Base-by-base conservation (phyloP, 352 stramenopile species). In the Pythium coloratum region DNA sequence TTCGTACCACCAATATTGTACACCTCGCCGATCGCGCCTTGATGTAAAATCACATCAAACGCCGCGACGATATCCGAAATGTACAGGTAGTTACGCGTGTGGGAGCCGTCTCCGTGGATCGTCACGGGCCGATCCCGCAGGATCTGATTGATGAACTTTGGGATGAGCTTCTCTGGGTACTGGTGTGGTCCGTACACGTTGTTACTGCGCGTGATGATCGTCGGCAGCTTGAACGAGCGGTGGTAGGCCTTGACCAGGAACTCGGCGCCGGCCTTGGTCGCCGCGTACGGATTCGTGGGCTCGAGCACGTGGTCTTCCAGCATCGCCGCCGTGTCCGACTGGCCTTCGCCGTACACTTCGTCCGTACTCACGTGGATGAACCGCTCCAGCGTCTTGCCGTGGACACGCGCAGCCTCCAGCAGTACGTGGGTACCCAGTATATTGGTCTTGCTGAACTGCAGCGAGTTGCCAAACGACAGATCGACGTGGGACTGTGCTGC, bases 121-220 rank as follows among this genome's bases (percentile, higher is more conserved):
- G 97, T 99, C 54, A 99, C 77, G 6, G 88, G 76, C 57, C 81
- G 81, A 32, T 89, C 90, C 12, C 92, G 81, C 70, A 98, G 65
- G 14, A 99, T 78, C 79, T 99, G 96, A 71, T 99, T 99, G 56
- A 98, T 98, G 62, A 99, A 98, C 76, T 99, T 99, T 13, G 97
- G 97, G 65, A 99, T 98, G 20, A 99, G 80, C 72, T 99, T 99
- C 79, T 99, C 97, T 0, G 97, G 97, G 72, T 99, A 99, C 78
- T 99, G 97, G 72, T 98, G 95, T 40, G 97, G 97, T 26, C 97
- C 97, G 69, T 99, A 99, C 32, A 99, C 97, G 78, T 99, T 99
- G 81, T 99, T 99, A 60, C 96, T 98, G 60, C 97, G 88, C 38
- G 97, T 99, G 73, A 99, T 99, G 69, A 99, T 95, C 46, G 92